Evolutionary conservation across 176 grass and related monocot species (phyloP).

Genomic region (maize (Zea mays)): Zm-B73-REFERENCE-NAM-5.0 NC_050102.1:130396001-130396500

Average conservation of each 20-base stretch:
- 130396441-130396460: conserved; percentile 4
- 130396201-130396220: not conserved
- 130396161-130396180: conserved; percentile 69
- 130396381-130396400: conserved; percentile 6
- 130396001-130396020: conserved; percentile 63
- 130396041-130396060: conserved; percentile 72
- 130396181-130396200: conserved; percentile 28
- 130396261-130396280: conserved; percentile 76
- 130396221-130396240: not conserved
- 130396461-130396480: not conserved
- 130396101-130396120: conserved; percentile 79
- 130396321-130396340: conserved; percentile 61
- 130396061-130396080: conserved; percentile 66
- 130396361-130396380: conserved; percentile 64
- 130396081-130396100: conserved; percentile 65
- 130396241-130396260: conserved; percentile 42
- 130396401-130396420: conserved; percentile 26
- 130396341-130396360: conserved; percentile 61
- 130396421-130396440: not conserved
- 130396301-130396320: conserved; percentile 51
- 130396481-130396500: not conserved
- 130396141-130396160: conserved; percentile 54
- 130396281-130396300: conserved; percentile 74
- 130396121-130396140: conserved; percentile 60
- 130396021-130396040: conserved; percentile 64